Conservation (phyloP, 495 filamentous ascomycete genomes). For the Neurospora sp. region DNA sequence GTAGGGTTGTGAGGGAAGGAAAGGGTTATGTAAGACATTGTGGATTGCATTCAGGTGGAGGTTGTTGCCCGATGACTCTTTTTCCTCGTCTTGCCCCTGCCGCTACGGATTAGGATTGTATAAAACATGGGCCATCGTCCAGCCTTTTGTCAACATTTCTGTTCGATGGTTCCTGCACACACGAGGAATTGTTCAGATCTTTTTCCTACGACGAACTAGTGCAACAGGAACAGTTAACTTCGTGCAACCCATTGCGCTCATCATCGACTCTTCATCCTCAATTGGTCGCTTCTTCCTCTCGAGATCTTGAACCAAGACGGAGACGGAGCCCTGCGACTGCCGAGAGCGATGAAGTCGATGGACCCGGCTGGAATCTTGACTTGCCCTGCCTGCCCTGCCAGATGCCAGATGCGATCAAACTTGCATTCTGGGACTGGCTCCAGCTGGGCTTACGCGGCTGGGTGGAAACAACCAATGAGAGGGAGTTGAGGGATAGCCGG, state of each 20-base stretch:
- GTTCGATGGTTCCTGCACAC: background rate
- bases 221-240: background rate
- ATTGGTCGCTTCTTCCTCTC: background rate
- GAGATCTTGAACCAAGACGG: background rate
- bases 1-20: background rate
- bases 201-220: background rate
- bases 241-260: background rate
- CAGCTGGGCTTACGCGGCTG: background rate
- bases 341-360: background rate
- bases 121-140: background rate
- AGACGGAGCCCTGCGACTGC: background rate
- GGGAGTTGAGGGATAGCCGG: background rate
- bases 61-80: background rate
- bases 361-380: background rate
- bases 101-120: background rate
- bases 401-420: background rate
- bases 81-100: background rate
- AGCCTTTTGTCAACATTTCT: background rate
- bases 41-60: background rate
- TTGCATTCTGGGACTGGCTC: background rate
- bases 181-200: background rate
- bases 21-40: background rate
- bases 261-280: background rate
- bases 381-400: background rate
- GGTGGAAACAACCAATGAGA: background rate